Conservation (phyloP, 768 basidiomycete species). For the Rhodotorula toruloides region DNA sequence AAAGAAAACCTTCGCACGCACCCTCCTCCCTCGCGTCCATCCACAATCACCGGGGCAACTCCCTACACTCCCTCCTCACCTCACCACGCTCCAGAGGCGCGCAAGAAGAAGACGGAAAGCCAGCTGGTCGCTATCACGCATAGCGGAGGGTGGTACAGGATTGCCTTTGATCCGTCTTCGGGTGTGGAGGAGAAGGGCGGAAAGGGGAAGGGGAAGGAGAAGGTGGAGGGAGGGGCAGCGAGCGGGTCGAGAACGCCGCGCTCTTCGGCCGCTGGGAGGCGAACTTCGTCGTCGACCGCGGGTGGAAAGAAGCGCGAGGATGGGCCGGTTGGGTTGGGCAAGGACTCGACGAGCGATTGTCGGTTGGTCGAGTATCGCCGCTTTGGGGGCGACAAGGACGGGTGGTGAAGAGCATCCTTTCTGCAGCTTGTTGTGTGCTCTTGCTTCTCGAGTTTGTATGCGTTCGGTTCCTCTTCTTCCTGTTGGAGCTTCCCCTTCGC, state of each 20-base stretch:
- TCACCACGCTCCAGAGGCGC: not conserved
- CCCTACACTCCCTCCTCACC: not conserved
- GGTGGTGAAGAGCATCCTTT: too few species aligned
- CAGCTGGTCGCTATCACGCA: conserved; percentile 82
- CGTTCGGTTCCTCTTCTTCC: too few species aligned
- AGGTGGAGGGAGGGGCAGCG: conserved; percentile 45
- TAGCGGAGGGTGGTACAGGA: conserved; percentile 85
- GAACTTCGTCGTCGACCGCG: not conserved
- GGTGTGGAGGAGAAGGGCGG: not conserved
- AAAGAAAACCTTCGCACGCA: too few species aligned
- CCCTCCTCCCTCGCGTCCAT: not conserved
- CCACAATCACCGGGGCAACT: not conserved
- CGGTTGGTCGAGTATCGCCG: conserved; percentile 68
- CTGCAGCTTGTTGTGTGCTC: too few species aligned
- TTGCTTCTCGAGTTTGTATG: too few species aligned
- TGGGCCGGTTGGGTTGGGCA: conserved; percentile 44
- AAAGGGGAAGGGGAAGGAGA: conserved; percentile 52
- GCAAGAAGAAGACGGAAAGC: conserved; percentile 51
- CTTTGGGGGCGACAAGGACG: conserved; percentile 58
- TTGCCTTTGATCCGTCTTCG: conserved; percentile 55
- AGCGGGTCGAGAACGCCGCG: conserved; percentile 37
- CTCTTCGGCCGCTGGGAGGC: too few species aligned
- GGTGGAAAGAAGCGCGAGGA: conserved; percentile 52
- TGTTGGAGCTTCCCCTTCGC: too few species aligned
- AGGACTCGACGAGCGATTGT: conserved; percentile 59